Evolutionary conservation across 2,329 filamentous ascomycete species (phyloP).

Genomic region (Xenoacremonium recifei): DNA sequence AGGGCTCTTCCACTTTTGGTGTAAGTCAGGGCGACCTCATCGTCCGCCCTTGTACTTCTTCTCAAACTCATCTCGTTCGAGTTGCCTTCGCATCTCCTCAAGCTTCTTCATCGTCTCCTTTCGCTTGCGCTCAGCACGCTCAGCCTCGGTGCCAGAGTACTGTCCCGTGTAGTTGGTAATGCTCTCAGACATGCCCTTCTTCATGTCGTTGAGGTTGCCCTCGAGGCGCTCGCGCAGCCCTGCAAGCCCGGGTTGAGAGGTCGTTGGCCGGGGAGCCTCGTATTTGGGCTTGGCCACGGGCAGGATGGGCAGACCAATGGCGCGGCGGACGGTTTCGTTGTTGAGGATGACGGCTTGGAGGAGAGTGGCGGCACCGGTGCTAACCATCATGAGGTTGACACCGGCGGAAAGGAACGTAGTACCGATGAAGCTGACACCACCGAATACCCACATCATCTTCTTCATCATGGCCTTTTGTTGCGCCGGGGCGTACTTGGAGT

Average conservation of each 20-base stretch:
- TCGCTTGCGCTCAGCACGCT: conserved; percentile 35
- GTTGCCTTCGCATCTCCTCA: conserved; percentile 34
- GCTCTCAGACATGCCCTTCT: conserved; percentile 35
- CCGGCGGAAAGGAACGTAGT: conserved; percentile 48
- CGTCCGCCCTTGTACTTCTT: conserved; percentile 38
- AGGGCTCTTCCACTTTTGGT: too few species aligned
- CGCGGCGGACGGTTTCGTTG: conserved; percentile 36
- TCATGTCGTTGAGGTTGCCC: conserved; percentile 33
- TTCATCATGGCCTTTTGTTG: conserved; percentile 37
- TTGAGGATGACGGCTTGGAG: conserved; percentile 38
- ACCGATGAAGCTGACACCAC: conserved; percentile 41
- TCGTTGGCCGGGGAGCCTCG: conserved; percentile 32
- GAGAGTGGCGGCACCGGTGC: conserved; percentile 37
- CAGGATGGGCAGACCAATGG: conserved; percentile 37
- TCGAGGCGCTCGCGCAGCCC: conserved; percentile 32
- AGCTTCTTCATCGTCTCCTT: conserved; percentile 33
- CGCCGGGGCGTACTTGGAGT: conserved; percentile 31
- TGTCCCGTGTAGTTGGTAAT: conserved; percentile 35
- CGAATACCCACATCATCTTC: conserved; percentile 42
- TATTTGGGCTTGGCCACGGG: conserved; percentile 28
- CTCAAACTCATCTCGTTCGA: conserved; percentile 38
- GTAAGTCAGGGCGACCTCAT: too few species aligned
- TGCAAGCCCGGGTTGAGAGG: conserved; percentile 19
- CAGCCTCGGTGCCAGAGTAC: conserved; percentile 29
- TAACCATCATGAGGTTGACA: conserved; percentile 47